Conservation (phyloP, 257 asterid genomes). For the Penstemon davidsonii region DNA sequence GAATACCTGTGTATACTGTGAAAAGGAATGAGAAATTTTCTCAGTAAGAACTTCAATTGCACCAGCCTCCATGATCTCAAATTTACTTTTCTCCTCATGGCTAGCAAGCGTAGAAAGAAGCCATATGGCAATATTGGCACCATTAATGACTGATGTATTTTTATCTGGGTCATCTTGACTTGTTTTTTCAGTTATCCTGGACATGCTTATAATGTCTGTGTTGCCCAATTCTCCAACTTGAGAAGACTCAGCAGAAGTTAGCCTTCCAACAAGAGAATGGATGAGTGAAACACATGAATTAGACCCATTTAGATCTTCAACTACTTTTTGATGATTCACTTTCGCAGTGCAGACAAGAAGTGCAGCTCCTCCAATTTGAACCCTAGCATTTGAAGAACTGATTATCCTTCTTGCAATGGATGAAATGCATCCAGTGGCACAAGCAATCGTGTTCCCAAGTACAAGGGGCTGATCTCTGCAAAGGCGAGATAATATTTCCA, state of each 20-base stretch:
- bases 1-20: conserved; percentile 71
- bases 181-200: conserved; percentile 54
- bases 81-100: conserved; percentile 65
- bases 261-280: conserved; percentile 80
- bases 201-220: conserved; percentile 61
- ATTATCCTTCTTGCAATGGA: conserved; percentile 75
- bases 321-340: conserved; percentile 74
- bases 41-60: conserved; percentile 88
- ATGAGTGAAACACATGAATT: conserved; percentile 61
- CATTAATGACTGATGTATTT: conserved; percentile 70
- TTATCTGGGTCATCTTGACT: conserved; percentile 40
- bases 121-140: conserved; percentile 82
- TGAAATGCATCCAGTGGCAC: conserved; percentile 73
- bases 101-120: conserved; percentile 85
- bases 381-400: conserved; percentile 54
- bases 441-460: conserved; percentile 68
- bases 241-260: conserved; percentile 51
- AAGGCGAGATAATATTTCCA: conserved; percentile 77
- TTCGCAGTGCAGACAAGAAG: conserved; percentile 85
- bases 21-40: conserved; percentile 63
- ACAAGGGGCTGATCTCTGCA: conserved; percentile 66
- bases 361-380: conserved; percentile 91
- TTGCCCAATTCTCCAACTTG: conserved; percentile 50
- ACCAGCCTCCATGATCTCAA: conserved; percentile 89
- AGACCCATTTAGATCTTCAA: conserved; percentile 73